Evolutionary conservation across 176 grass and related monocot species (phyloP).

Genomic region (Avena atlantica): DNA sequence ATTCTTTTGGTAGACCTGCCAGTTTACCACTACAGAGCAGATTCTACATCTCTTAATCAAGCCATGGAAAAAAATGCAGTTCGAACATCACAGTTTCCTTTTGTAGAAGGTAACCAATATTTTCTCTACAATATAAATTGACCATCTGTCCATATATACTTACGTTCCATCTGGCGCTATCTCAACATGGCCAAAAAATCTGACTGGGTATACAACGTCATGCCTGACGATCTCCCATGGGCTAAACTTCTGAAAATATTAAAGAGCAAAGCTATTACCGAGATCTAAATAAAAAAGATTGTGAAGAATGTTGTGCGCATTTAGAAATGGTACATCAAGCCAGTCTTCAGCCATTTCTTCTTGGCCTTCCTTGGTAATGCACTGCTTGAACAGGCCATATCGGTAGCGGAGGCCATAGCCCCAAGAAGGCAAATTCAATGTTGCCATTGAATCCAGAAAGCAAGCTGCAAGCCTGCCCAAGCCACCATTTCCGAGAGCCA

Average conservation of each 20-base stretch:
- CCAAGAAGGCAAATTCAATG: constrained; percentile 94
- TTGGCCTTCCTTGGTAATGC: constrained; percentile 76
- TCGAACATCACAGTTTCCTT: constrained; percentile 7
- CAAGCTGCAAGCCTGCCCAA: constrained; percentile 98
- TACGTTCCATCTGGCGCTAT: constrained; percentile 83
- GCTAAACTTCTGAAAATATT: constrained; percentile 82
- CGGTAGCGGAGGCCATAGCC: constrained; percentile 96
- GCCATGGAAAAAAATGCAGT: constrained; percentile 5
- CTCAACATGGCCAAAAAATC: constrained; percentile 90
- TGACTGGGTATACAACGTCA: constrained; percentile 86
- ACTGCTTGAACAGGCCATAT: constrained; percentile 94
- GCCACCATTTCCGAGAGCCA: constrained; percentile 94
- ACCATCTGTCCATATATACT: constrained; percentile 46
- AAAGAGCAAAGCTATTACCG: constrained; percentile 32
- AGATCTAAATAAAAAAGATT: background rate
- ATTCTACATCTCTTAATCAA: constrained; percentile 16
- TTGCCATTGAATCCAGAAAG: constrained; percentile 99
- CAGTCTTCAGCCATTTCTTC: constrained; percentile 97
- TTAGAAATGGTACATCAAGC: constrained; percentile 74
- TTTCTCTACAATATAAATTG: constrained; percentile 20
- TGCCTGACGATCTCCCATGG: constrained; percentile 98
- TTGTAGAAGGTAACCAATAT: constrained; percentile 24
- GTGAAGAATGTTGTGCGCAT: constrained; percentile 30
- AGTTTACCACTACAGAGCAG: constrained; percentile 7
- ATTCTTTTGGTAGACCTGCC: background rate